Conservation (phyloP, 2,329 filamentous ascomycete species). For the Ophiostoma pallidulum region DNA sequence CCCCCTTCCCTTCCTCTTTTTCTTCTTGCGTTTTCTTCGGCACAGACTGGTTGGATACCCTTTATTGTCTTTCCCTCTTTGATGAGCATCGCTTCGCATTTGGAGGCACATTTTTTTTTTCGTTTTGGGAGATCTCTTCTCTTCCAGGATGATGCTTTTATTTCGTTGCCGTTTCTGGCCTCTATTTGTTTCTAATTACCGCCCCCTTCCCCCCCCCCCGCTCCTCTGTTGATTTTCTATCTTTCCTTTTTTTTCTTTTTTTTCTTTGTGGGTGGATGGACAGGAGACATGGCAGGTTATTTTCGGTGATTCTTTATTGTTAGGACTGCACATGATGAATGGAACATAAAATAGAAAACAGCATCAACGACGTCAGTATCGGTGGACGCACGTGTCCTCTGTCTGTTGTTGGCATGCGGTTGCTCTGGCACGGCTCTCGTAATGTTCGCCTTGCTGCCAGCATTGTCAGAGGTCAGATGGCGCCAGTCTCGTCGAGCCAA, state of each 20-base stretch:
- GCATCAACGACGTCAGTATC: neutral
- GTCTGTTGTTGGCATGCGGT: no score
- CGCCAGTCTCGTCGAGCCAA: no score
- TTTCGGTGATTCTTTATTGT: neutral
- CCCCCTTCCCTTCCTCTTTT: neutral
- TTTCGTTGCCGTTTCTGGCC: no score
- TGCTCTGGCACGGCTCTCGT: no score
- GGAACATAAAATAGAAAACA: neutral
- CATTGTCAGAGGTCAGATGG: no score
- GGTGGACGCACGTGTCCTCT: no score
- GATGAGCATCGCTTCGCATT: neutral
- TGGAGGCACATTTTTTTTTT: no score
- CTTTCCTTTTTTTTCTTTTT: neutral
- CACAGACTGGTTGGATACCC: constrained; percentile 7
- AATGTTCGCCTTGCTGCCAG: no score
- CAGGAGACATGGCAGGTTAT: neutral
- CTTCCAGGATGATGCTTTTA: no score
- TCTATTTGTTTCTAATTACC: no score
- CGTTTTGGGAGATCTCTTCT: neutral
- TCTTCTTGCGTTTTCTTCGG: neutral
- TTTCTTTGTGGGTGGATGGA: neutral
- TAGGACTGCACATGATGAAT: constrained; percentile 5
- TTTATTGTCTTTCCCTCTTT: neutral
- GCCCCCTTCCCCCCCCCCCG: no score
- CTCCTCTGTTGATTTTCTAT: neutral